Evolutionary conservation across 805 yeast genomes (phyloP).

Genomic region (Lipomyces yamanashiensis): DNA sequence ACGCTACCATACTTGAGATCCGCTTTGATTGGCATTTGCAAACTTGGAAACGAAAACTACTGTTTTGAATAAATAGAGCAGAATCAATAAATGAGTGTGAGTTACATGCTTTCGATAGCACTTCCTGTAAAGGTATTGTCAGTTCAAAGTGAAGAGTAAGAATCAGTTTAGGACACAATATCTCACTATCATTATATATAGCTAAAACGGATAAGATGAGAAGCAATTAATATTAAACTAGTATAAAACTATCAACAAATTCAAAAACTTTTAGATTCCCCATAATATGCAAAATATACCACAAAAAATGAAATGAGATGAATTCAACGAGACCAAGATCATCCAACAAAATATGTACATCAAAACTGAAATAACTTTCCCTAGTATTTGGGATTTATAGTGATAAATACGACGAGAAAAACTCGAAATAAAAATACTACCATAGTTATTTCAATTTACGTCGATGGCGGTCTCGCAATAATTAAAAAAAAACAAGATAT

Average conservation of each 20-base stretch:
- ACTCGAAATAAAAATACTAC: background rate
- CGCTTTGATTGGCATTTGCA: too few species aligned
- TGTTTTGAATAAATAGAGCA: too few species aligned
- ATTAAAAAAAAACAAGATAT: background rate
- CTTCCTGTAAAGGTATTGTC: too few species aligned
- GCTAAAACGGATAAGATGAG: background rate
- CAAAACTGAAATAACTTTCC: slow-evolving; percentile 17
- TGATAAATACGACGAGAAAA: background rate
- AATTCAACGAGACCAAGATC: background rate
- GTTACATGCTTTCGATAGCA: too few species aligned
- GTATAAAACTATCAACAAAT: background rate
- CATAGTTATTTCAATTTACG: slow-evolving; percentile 3
- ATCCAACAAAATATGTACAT: background rate
- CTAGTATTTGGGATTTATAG: background rate
- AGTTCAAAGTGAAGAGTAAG: too few species aligned
- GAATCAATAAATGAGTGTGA: too few species aligned
- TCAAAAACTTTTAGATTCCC: slow-evolving; percentile 3
- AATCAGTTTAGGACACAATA: too few species aligned
- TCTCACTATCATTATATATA: too few species aligned
- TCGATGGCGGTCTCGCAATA: background rate
- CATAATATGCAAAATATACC: background rate
- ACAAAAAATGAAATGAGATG: background rate
- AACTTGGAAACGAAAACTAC: too few species aligned
- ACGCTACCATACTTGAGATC: too few species aligned
- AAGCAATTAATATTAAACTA: too few species aligned